Percentiles rank a stretch among this genome's conserved stretches.
Conservation (phyloP, 2,329 filamentous ascomycete species). For the Diaporthe batatas region DNA sequence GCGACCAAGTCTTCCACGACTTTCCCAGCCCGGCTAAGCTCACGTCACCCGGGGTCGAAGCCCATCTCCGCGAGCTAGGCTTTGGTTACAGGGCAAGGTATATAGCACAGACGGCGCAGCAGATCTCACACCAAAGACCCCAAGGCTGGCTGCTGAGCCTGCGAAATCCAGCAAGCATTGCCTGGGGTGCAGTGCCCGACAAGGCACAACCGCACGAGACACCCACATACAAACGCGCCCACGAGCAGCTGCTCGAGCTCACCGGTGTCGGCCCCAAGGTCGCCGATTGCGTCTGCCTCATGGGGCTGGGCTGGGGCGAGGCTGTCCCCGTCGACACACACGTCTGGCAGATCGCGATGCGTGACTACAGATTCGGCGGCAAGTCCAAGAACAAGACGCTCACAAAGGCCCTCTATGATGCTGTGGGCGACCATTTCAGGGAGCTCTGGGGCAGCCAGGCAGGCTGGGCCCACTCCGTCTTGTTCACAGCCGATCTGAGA, state of each 20-base stretch:
- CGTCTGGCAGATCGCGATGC: conserved; percentile 97
- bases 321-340: conserved; percentile 97
- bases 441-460: conserved; percentile 92
- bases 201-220: conserved; percentile 50
- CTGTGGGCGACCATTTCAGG: conserved; percentile 90
- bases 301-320: conserved; percentile 96
- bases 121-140: conserved; percentile 77
- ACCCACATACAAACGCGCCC: conserved; percentile 79
- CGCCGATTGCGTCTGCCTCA: conserved; percentile 94
- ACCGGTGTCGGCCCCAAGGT: conserved; percentile 97
- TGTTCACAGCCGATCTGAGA: conserved; percentile 93
- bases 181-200: conserved; percentile 57
- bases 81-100: conserved; percentile 98
- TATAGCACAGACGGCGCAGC: conserved; percentile 85
- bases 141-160: conserved; percentile 82
- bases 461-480: conserved; percentile 96
- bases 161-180: conserved; percentile 80
- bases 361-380: conserved; percentile 93
- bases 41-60: conserved; percentile 81
- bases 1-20: conserved; percentile 82
- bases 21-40: conserved; percentile 84
- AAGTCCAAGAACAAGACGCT: conserved; percentile 82
- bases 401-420: conserved; percentile 89
- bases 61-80: conserved; percentile 82
- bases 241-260: conserved; percentile 81